Conservation (phyloP, 768 basidiomycete species). For the Calocera cornea region DNA sequence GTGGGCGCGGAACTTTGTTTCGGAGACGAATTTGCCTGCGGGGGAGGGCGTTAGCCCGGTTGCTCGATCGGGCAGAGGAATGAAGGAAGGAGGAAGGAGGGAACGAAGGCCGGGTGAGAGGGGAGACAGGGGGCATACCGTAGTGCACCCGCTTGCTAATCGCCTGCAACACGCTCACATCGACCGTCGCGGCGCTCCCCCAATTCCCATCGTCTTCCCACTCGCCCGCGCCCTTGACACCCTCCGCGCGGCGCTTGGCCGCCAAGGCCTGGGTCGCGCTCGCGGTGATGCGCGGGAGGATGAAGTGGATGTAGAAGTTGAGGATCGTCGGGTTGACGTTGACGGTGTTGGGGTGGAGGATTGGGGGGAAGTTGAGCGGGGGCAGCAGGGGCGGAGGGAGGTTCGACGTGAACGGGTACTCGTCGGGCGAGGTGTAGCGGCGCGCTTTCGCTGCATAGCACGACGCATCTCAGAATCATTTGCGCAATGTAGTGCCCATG, state of each 20-base stretch:
- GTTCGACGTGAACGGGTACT: conserved; percentile 80
- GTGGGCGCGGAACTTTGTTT: conserved; percentile 83
- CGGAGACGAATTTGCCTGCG: conserved; percentile 97
- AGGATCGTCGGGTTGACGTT: conserved; percentile 82
- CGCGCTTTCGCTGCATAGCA: conserved; percentile 89
- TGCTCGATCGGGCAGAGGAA: not conserved
- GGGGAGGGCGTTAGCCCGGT: not conserved
- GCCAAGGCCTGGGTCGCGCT: conserved; percentile 55
- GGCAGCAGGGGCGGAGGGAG: conserved; percentile 75
- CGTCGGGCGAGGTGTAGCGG: conserved; percentile 93
- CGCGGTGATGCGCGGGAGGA: conserved; percentile 80
- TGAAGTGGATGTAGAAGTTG: conserved; percentile 72
- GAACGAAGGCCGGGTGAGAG: not conserved
- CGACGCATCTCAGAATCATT: too few relatives aligned
- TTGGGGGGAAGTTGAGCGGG: conserved; percentile 54
- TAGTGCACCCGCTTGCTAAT: conserved; percentile 97
- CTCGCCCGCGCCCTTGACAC: conserved; percentile 53
- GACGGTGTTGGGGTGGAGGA: conserved; percentile 64
- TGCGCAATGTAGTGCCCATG: too few relatives aligned
- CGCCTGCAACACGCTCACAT: conserved; percentile 94
- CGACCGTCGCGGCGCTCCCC: conserved; percentile 85
- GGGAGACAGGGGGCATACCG: conserved; percentile 38
- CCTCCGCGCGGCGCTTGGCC: conserved; percentile 48
- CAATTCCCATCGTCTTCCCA: conserved; percentile 94
- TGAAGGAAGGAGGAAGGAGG: conserved; percentile 1